Evolutionary conservation across 495 filamentous ascomycete species (phyloP), one percentile per base, ranked within the genome.

Genomic region (Penicillium ochrochloron): DNA sequence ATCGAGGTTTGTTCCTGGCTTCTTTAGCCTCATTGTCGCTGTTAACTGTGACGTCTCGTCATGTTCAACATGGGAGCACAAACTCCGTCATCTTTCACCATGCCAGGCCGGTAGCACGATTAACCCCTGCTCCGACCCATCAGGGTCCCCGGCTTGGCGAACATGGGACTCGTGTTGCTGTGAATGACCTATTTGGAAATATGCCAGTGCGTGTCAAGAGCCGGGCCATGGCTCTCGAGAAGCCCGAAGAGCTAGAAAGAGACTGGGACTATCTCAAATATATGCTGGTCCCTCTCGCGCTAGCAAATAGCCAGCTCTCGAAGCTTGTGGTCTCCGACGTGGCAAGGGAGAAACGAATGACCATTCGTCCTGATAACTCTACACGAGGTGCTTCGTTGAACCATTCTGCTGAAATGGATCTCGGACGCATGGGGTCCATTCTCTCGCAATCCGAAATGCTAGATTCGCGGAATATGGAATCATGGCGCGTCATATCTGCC

Each of bases 151-250:
- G 77, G 9, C 76, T 75, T 66, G 80, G 82, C 57, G 66, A 78
- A 15, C 89, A 92, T 76, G 96, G 95, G 7, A 97, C 94, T 2
- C 82, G 88, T 52, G 88, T 95, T 10, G 85, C 83, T 5, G 91
- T 97, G 3, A 87, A 91, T 64, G 91, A 97, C 70, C 81, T 99
- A 14, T 98, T 97, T 76, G 95, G 94, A 2, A 93, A 92, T 54
- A 93, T 99, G 89, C 95, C 95, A 2, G 95, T 99, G 12, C 89
- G 96, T n/a, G 89, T 97, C 23, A 97, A 95, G 76, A 91, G 90
- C 69, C 84, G 93, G 67, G 82, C 85, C 12, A 68, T 82, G 5
- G 60, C 73, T 52, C 66, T 78, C 14, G 75, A 83, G 57, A 78
- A 75, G 57, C 78, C 80, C 2, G 76, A 83, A 12, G 85, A 90